These are phyloP conservation scores for Albifimbria verrucaria DNA, from an alignment of 2,329 filamentous ascomycete species.

Conservation along the genomic window DNA sequence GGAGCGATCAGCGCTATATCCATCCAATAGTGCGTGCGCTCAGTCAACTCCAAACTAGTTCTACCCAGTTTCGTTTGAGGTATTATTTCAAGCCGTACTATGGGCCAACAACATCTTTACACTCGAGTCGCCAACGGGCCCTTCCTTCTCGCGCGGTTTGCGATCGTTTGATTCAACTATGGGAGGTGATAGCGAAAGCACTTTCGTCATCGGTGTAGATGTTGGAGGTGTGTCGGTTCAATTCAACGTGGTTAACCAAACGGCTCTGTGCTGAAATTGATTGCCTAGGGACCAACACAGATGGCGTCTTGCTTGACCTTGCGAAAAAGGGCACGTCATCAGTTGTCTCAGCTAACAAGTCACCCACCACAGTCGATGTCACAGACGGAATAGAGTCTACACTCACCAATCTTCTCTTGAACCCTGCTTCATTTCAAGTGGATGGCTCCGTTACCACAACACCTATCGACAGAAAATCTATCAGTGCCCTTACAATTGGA, in stretches of 20 bases:
- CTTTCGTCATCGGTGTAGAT: not conserved
- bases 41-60: no score
- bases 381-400: constrained; percentile 32
- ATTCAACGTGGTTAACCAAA: no score
- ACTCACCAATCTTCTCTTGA: not conserved
- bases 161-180: no score
- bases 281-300: constrained; percentile 28
- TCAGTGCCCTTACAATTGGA: constrained; percentile 50
- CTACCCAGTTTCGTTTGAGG: no score
- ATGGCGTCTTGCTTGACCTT: constrained; percentile 48
- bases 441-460: not conserved
- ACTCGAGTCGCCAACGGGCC: no score
- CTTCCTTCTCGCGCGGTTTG: no score
- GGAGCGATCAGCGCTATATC: no score
- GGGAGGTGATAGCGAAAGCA: no score
- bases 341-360: constrained; percentile 46
- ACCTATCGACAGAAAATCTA: not conserved
- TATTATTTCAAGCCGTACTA: no score
- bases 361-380: constrained; percentile 45
- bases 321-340: constrained; percentile 24
- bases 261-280: not conserved
- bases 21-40: no score
- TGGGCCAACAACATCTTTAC: no score
- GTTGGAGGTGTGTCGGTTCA: not conserved
- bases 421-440: not conserved